Conservation (phyloP, 2,329 filamentous ascomycete species). For the Hypoxylon sp. region DNA sequence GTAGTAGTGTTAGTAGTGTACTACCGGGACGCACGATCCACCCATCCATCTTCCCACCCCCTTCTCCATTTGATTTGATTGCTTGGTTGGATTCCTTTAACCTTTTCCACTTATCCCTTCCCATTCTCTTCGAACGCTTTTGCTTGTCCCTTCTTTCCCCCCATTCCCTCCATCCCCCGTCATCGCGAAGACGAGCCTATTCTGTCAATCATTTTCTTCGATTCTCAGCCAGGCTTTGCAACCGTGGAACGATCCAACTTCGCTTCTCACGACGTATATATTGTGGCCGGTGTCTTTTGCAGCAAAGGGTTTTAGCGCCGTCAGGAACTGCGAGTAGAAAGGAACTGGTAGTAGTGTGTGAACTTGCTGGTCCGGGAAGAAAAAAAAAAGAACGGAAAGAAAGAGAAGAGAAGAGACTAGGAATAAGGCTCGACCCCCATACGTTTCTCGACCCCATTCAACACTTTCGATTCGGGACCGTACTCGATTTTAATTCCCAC, state of each 20-base stretch:
- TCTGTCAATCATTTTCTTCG: slow-evolving; percentile 48
- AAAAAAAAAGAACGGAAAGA: slow-evolving; percentile 19
- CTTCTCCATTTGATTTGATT: slow-evolving; percentile 41
- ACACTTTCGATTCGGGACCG: slow-evolving; percentile 34
- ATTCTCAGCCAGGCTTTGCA: slow-evolving; percentile 49
- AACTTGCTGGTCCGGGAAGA: slow-evolving; percentile 23
- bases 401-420: slow-evolving; percentile 13
- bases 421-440: slow-evolving; percentile 8
- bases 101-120: slow-evolving; percentile 28
- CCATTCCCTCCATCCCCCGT: slow-evolving; percentile 33
- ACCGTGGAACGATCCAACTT: slow-evolving; percentile 48
- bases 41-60: slow-evolving; percentile 35
- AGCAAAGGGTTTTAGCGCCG: slow-evolving; percentile 43
- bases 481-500: slow-evolving; percentile 30
- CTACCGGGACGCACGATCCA: slow-evolving; percentile 32
- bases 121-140: slow-evolving; percentile 29
- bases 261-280: slow-evolving; percentile 48
- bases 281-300: slow-evolving; percentile 39
- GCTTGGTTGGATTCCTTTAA: slow-evolving; percentile 41
- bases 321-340: slow-evolving; percentile 50
- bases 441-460: slow-evolving; percentile 19
- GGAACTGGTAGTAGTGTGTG: slow-evolving; percentile 14
- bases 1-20: not conserved
- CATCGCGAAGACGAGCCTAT: slow-evolving; percentile 49
- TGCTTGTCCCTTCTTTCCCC: slow-evolving; percentile 27